Conservation (phyloP, 768 basidiomycete species). For the Holtermanniella nyarrowii region DNA sequence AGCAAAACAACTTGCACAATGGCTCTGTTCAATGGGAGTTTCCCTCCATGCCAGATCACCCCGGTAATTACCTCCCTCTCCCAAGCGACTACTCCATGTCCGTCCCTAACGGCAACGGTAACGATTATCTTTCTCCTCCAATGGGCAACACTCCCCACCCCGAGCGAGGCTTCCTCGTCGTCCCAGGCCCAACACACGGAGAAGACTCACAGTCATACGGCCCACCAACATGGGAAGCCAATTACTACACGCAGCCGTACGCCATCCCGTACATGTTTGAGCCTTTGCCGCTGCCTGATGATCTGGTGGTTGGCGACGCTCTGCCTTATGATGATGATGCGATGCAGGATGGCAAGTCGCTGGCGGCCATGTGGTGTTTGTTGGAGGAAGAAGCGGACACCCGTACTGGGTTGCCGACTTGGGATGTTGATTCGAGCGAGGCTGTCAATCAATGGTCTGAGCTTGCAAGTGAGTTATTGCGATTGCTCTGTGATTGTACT, state of each 20-base stretch:
- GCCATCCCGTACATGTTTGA: constrained; percentile 19
- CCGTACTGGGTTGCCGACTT: neutral
- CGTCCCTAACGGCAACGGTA: too few species aligned
- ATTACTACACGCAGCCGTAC: constrained; percentile 6
- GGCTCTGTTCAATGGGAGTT: too few species aligned
- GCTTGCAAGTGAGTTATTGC: neutral
- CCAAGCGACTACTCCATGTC: too few species aligned
- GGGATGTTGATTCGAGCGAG: neutral
- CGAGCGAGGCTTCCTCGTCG: constrained; percentile 4
- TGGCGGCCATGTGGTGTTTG: constrained; percentile 23
- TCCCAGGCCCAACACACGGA: neutral
- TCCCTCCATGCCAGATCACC: too few species aligned
- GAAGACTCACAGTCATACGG: neutral
- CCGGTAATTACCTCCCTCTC: too few species aligned
- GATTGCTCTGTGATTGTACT: neutral
- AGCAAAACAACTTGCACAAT: too few species aligned
- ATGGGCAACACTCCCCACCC: neutral
- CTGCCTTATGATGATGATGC: constrained; percentile 1
- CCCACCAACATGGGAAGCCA: neutral
- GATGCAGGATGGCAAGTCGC: constrained; percentile 10
- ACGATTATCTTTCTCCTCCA: too few species aligned
- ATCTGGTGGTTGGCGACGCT: constrained; percentile 2
- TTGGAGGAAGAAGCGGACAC: constrained; percentile 8
- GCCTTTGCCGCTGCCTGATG: constrained; percentile 12
- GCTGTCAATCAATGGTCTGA: neutral